Evolutionary conservation across 345 rosid species (phyloP), one percentile per base, ranked within the genome.

Genomic region (Excoecaria cochinchinensis): DNA sequence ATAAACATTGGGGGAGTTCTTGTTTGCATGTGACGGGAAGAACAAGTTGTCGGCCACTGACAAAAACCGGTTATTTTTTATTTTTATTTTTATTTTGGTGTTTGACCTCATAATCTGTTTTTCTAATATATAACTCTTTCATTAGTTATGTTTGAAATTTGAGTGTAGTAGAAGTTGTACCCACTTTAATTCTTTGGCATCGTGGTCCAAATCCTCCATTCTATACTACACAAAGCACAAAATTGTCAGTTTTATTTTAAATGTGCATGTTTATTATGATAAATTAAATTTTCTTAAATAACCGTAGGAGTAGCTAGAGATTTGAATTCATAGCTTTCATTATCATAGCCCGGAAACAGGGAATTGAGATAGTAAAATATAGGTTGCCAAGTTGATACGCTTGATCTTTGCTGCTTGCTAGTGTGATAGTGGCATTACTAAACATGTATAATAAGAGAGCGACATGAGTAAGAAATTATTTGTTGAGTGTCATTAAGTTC

Each of bases 31-130:
- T 85, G 89, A 66, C 75, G 62, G 21, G 47, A 69, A 71, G 77
- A 85, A 60, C 75, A 73, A 62, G 72, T 62, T 82, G 90, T 87
- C 89, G 89, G 89, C 89, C 90, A 84, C 81, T 65, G 82, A 61
- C 36, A 70, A 74, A 50, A 31, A 17, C 47, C 22, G 36, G 47
- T 40, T 8, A 51, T 65, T 16, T 39, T 44, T 72, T n/a, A n/a
- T 73, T 68, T 25, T 22, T 56, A 70, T 64, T 75, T 16, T 14
- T 25, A 44, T 31, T 73, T 73, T 65, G 52, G 74, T 58, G 68
- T 65, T 80, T 84, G 87, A 82, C 84, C 87, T 84, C 19, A 24
- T 4, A 56, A 9, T 60, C 6, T 60, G 3, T 3, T 31, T 59
- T 59, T 22, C 38, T 59, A 21, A 13, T 53, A 3, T 31, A 14